Conservation (phyloP, 1,284 basidiomycete species). For the Rhodotorula sp. region DNA sequence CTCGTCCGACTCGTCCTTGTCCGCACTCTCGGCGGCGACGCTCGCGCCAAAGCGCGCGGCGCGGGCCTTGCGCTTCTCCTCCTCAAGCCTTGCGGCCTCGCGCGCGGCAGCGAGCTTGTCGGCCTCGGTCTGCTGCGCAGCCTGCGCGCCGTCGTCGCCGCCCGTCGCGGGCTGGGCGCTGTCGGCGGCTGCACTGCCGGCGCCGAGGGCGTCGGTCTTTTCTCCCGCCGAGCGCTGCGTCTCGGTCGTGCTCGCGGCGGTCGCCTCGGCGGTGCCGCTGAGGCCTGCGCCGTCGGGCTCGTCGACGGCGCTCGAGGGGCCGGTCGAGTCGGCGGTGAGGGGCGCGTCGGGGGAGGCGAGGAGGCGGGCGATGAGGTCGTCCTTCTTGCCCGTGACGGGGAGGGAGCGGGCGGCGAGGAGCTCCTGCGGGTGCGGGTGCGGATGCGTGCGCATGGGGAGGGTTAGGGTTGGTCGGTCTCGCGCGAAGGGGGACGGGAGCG, state of each 20-base stretch:
- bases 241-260: background rate
- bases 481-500: background rate
- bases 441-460: background rate
- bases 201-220: conserved; percentile 25
- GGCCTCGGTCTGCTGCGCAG: background rate
- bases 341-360: conserved; percentile 27
- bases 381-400: conserved; percentile 52
- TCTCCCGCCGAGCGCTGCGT: conserved; percentile 9
- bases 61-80: background rate
- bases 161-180: background rate
- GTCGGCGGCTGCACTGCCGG: background rate
- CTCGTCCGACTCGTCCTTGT: background rate
- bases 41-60: background rate
- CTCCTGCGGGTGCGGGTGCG: conserved; percentile 32
- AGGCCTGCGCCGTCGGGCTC: conserved; percentile 21
- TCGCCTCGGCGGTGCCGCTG: conserved; percentile 7
- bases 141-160: background rate
- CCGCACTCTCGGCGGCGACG: background rate
- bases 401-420: conserved; percentile 49
- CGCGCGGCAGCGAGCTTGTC: background rate
- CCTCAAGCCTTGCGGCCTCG: conserved; percentile 4
- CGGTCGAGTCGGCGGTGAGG: conserved; percentile 19
- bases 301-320: background rate
- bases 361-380: conserved; percentile 53
- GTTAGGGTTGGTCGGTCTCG: too few species aligned